Percentiles rank a stretch among this genome's conserved stretches.
Evolutionary conservation across 1,284 basidiomycete genomes (phyloP).

Genomic region (Puccinia hordei): DNA sequence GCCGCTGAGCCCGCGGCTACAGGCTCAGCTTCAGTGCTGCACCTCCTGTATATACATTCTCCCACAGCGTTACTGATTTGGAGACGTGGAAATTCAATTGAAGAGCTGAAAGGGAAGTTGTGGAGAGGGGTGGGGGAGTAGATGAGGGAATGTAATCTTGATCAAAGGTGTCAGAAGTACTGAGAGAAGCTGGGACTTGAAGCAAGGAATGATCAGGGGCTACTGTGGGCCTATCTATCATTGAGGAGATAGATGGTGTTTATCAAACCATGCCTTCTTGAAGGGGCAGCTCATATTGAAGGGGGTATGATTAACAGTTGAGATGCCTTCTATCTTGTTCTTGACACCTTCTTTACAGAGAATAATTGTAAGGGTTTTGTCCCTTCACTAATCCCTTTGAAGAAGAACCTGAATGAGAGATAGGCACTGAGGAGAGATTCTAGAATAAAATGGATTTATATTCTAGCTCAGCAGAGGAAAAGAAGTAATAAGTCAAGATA

Average conservation of each 20-base stretch:
- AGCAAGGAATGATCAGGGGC: not conserved
- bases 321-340: not conserved
- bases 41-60: too few relatives aligned
- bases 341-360: not conserved
- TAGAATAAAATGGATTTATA: too few relatives aligned
- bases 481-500: too few relatives aligned
- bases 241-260: not conserved
- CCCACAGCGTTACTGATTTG: slow-evolving; percentile 3
- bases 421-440: too few relatives aligned
- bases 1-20: too few relatives aligned
- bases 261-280: slow-evolving; percentile 2
- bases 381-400: too few relatives aligned
- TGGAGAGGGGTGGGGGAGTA: not conserved
- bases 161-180: too few relatives aligned
- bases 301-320: not conserved
- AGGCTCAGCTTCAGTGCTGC: too few relatives aligned
- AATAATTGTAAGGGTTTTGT: too few relatives aligned
- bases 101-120: not conserved
- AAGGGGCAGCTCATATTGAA: not conserved
- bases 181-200: too few relatives aligned
- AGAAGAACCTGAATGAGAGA: too few relatives aligned
- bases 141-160: not conserved
- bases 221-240: not conserved
- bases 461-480: too few relatives aligned
- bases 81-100: slow-evolving; percentile 31